Evolutionary conservation across 345 rosid species (phyloP).

Genomic region (Trapa incisa): DNA sequence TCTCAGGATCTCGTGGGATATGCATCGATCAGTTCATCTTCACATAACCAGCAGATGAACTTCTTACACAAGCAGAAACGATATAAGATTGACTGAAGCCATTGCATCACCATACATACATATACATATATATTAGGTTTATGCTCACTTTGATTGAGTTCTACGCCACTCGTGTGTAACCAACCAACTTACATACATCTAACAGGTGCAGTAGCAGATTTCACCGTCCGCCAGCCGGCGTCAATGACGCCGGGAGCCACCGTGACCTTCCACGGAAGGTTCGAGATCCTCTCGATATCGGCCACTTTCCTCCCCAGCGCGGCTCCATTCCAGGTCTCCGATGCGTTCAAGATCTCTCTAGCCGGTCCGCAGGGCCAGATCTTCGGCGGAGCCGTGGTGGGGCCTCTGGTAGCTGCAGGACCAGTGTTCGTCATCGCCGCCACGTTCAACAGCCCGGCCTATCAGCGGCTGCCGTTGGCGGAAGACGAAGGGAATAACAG

Average conservation of each 20-base stretch:
- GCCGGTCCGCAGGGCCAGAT: slow-evolving; percentile 17
- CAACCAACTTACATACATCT: no score
- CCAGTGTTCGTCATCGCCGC: slow-evolving; percentile 17
- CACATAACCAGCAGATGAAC: no score
- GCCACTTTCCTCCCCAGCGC: slow-evolving; percentile 60
- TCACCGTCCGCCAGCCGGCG: slow-evolving; percentile 67
- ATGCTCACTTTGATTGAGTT: no score
- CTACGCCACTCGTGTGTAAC: no score
- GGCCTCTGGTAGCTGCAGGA: slow-evolving; percentile 13
- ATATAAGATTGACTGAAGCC: no score
- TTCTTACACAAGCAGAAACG: no score
- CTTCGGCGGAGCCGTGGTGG: slow-evolving; percentile 14
- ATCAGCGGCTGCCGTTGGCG: slow-evolving; percentile 5
- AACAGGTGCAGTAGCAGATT: slow-evolving; percentile 49
- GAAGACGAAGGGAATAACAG: slow-evolving; percentile 29
- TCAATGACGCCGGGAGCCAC: slow-evolving; percentile 52
- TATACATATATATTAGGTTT: no score
- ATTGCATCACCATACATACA: no score
- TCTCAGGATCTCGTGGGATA: no score
- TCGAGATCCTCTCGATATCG: slow-evolving; percentile 79
- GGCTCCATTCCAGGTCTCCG: slow-evolving; percentile 34
- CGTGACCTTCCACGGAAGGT: slow-evolving; percentile 79
- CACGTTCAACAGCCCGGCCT: slow-evolving; percentile 10
- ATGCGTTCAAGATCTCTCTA: slow-evolving; percentile 12
- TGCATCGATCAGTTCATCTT: no score